Evolutionary conservation across 2,329 filamentous ascomycete genomes (phyloP), one percentile per base, ranked within the genome.

Genomic region (Lecanicillium sp.): DNA sequence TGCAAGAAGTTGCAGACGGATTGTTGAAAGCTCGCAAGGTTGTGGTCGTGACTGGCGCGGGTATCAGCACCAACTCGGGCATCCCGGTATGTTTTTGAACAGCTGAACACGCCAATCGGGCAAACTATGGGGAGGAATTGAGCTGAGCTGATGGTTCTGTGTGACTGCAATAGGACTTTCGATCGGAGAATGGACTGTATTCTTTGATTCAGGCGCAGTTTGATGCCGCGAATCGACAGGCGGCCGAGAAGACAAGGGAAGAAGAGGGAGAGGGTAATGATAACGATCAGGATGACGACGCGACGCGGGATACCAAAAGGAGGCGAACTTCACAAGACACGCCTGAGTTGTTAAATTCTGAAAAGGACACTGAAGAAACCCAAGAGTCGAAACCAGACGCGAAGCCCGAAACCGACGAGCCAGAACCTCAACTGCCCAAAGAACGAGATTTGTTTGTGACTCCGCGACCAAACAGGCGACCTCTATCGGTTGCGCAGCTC

Each of bases 51-150:
- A 85, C 82, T 1, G 81, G 82, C 35, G 81, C 81, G 35, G 81
- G 81, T 37, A 85, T 85, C 53, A 83, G 79, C 53, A 85, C 82
- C 36, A 85, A 84, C 54, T 84, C 79, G 45, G 82, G 82, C 40
- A 85, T 85, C 53, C 81, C 81, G 36, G 81, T 85, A 65, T 44
- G 55, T 37, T 14, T 37, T 15, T 4, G 20, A 22, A 13, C 13
- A 9, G 6, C 13, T 6, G 22, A n/a, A n/a, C n/a, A n/a, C n/a
- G n/a, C n/a, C n/a, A n/a, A n/a, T n/a, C n/a, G n/a, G n/a, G n/a
- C n/a, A n/a, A n/a, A n/a, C n/a, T n/a, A n/a, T n/a, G n/a, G n/a
- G n/a, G n/a, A n/a, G n/a, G n/a, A n/a, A n/a, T n/a, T n/a, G n/a
- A n/a, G n/a, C n/a, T n/a, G n/a, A n/a, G n/a, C n/a, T n/a, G n/a